Evolutionary conservation across 2,329 filamentous ascomycete genomes (phyloP).

Genomic region (Rachicladosporium sp.): DNA sequence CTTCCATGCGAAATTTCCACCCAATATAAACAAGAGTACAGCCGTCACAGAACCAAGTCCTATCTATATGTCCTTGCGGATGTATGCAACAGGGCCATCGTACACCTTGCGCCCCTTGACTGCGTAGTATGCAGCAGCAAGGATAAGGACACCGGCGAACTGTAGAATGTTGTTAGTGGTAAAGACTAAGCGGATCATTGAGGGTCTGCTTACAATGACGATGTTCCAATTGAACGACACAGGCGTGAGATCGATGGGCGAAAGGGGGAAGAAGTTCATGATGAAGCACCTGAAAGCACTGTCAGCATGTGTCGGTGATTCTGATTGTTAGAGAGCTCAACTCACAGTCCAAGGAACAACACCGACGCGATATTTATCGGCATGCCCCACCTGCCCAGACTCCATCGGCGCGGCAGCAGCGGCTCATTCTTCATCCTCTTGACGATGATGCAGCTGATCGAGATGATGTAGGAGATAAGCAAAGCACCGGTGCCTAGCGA

Average conservation of each 20-base stretch:
- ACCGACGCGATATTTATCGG: slow-evolving; percentile 26
- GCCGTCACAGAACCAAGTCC: too few relatives aligned
- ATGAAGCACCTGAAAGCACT: slow-evolving; percentile 16
- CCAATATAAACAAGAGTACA: too few relatives aligned
- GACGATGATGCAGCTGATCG: slow-evolving; percentile 25
- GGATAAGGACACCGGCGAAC: slow-evolving; percentile 8
- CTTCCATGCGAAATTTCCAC: too few relatives aligned
- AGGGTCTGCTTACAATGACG: slow-evolving; percentile 1
- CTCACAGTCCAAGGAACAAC: slow-evolving; percentile 24
- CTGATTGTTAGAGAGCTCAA: too few relatives aligned
- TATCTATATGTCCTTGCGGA: slow-evolving; percentile 7
- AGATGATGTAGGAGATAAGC: slow-evolving; percentile 29
- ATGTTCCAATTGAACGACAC: slow-evolving; percentile 36
- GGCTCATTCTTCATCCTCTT: slow-evolving; percentile 23
- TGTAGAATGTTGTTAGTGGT: not conserved
- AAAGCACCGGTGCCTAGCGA: slow-evolving; percentile 28
- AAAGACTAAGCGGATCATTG: not conserved
- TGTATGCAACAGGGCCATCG: slow-evolving; percentile 11
- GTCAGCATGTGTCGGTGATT: too few relatives aligned
- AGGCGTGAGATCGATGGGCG: slow-evolving; percentile 20
- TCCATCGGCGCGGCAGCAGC: slow-evolving; percentile 27
- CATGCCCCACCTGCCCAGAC: slow-evolving; percentile 27
- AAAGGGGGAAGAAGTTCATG: slow-evolving; percentile 27
- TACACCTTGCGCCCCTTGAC: slow-evolving; percentile 9
- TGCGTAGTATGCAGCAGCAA: slow-evolving; percentile 10